Evolutionary conservation across 2,329 filamentous ascomycete species (phyloP), one percentile per base, ranked within the genome.

Genomic region (Apiospora rasikravindrae): DNA sequence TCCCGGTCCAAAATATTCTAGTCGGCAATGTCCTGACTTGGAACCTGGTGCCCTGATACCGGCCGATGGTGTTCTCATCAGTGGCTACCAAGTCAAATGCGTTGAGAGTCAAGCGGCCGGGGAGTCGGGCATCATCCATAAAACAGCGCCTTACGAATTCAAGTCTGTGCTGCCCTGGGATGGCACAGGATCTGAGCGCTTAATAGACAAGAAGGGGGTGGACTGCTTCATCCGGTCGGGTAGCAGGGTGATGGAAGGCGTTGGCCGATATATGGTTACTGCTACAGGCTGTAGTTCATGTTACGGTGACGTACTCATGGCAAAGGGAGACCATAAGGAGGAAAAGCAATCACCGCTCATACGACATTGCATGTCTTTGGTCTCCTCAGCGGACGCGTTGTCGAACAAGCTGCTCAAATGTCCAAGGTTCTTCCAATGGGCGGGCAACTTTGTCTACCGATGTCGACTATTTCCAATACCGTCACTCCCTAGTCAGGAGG

Each of bases 191-290:
- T n/a, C n/a, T n/a, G n/a, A n/a, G n/a, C n/a, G n/a, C n/a, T n/a
- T n/a, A n/a, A n/a, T n/a, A n/a, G n/a, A n/a, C n/a, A n/a, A n/a
- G n/a, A 91, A 89, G 83, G 94, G 94, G 81, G 88, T 94, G 82
- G 93, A 95, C 75, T 93, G 93, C 0, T 94, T 95, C 76, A 94
- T 98, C 77, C 93, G 97, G 76, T 98, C 95, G 42, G 95, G 93
- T 42, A 88, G 91, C 69, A 92, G 92, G 74, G 92, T 94, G 72
- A 92, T 94, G 83, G 92, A 94, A 79, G 93, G 93, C 64, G 89
- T 94, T 11, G 93, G 93, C 19, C 94, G 91, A 1, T 95, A 90
- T 77, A 85, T 95, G 81, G 90, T 91, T 73, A 94, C 93, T 1
- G 92, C 91, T 22, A 92, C 92, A 44, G 93, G 93, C 72, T 84